These are phyloP conservation scores for Nicotiana rustica DNA, from an alignment of 305 asterid genomes.

Conservation along the genomic window DNA sequence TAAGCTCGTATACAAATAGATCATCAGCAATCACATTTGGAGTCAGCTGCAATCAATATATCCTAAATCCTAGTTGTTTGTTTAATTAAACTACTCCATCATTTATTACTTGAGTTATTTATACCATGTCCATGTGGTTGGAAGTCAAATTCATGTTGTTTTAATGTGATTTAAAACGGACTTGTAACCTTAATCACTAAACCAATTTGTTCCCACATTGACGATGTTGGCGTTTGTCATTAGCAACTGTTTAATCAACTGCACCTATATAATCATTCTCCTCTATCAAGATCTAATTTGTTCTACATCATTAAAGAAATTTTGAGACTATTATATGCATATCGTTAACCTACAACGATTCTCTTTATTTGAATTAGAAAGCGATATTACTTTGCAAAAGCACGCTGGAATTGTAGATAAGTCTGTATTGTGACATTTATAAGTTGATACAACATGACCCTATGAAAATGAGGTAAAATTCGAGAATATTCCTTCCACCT, in stretches of 20 bases:
- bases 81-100: too few relatives aligned
- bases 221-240: background rate
- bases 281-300: background rate
- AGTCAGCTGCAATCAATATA: background rate
- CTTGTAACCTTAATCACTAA: too few relatives aligned
- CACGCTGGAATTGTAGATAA: conserved; percentile 47
- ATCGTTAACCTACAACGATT: background rate
- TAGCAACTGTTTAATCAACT: background rate
- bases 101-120: background rate
- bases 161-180: too few relatives aligned
- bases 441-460: conserved; percentile 11
- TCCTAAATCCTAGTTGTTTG: background rate
- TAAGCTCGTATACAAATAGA: too few relatives aligned
- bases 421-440: background rate
- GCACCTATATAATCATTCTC: background rate
- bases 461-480: background rate
- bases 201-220: too few relatives aligned
- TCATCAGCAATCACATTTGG: background rate
- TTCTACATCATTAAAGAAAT: background rate
- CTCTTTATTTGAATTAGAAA: background rate
- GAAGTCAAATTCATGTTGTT: background rate
- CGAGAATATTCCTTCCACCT: conserved; percentile 17
- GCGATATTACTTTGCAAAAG: background rate
- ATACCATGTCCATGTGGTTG: background rate
- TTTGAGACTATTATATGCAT: background rate